These are phyloP conservation scores for Aspergillus udagawae DNA, from an alignment of 2,329 filamentous ascomycete genomes.

Conservation along the genomic window DNA sequence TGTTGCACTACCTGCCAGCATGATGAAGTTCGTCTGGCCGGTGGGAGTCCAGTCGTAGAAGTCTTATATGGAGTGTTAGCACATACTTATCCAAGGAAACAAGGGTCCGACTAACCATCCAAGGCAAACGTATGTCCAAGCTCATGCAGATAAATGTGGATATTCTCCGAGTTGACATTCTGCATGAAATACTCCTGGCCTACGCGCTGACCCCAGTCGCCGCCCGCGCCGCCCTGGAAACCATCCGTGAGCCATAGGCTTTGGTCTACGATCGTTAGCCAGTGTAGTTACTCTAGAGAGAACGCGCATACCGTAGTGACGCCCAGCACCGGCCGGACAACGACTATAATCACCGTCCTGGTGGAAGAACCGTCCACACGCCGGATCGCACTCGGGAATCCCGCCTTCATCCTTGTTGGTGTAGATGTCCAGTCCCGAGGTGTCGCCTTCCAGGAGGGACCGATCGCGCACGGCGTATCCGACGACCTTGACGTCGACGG, in stretches of 20 bases:
- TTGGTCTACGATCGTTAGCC: conserved; percentile 5
- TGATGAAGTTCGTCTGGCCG: conserved; percentile 11
- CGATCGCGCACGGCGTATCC: conserved; percentile 11
- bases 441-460: conserved; percentile 9
- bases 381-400: conserved; percentile 8
- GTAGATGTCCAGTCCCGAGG: conserved; percentile 10
- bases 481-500: conserved; percentile 12
- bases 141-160: conserved; percentile 15
- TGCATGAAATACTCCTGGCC: conserved; percentile 13
- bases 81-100: no score
- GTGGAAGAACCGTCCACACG: conserved; percentile 14
- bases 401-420: conserved; percentile 12
- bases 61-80: not conserved
- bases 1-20: conserved; percentile 12
- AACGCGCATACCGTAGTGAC: conserved; percentile 9
- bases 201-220: conserved; percentile 16
- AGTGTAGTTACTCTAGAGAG: accelerated
- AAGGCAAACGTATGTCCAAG: conserved; percentile 14
- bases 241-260: conserved; percentile 16
- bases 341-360: conserved; percentile 11
- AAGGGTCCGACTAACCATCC: conserved; percentile 5
- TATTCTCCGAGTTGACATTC: conserved; percentile 7
- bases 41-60: conserved; percentile 17
- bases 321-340: conserved; percentile 6
- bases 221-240: conserved; percentile 12